phyloP scores from a whole-genome alignment of 2,329 filamentous ascomycete species.

The Monosporascus sp. region DNA sequence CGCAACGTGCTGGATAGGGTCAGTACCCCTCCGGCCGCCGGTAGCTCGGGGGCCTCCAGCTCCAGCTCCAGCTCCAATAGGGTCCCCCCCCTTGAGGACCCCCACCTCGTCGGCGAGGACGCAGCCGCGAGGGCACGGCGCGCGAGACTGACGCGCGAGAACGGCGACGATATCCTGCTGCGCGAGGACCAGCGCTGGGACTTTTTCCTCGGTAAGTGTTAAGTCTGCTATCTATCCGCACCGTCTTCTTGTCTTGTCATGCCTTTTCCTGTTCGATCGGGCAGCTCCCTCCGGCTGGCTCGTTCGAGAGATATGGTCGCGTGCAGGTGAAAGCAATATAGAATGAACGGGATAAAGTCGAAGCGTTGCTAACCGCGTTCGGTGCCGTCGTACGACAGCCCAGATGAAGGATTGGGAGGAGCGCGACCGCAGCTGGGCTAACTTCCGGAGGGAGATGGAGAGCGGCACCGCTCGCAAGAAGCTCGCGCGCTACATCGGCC shows the following conservation, averaged over 20 bases:
- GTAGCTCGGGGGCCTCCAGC: neutral
- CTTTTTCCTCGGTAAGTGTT: constrained; percentile 49
- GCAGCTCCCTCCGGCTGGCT: neutral
- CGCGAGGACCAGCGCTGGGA: constrained; percentile 57
- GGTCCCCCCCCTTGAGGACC: constrained; percentile 56
- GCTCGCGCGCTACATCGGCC: constrained; percentile 35
- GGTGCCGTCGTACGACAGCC: constrained; percentile 25
- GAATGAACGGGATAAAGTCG: neutral
- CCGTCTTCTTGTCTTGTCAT: no score
- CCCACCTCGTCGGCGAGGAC: constrained; percentile 60
- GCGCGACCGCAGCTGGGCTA: constrained; percentile 43
- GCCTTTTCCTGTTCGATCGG: no score
- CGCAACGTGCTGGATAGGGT: constrained; percentile 18
- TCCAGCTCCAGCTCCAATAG: constrained; percentile 11
- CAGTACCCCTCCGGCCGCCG: neutral
- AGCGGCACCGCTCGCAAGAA: constrained; percentile 27
- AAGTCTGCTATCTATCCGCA: no score
- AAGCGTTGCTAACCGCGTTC: constrained; percentile 8
- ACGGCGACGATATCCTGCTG: constrained; percentile 47
- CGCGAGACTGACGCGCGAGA: constrained; percentile 53
- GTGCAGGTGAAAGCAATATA: no score
- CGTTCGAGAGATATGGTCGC: neutral
- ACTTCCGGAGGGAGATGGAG: constrained; percentile 35
- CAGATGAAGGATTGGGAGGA: constrained; percentile 47
- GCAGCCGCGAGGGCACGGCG: constrained; percentile 52